Evolutionary conservation across 352 stramenopile species (phyloP).

Genomic region (Phytophthora sojae): DNA sequence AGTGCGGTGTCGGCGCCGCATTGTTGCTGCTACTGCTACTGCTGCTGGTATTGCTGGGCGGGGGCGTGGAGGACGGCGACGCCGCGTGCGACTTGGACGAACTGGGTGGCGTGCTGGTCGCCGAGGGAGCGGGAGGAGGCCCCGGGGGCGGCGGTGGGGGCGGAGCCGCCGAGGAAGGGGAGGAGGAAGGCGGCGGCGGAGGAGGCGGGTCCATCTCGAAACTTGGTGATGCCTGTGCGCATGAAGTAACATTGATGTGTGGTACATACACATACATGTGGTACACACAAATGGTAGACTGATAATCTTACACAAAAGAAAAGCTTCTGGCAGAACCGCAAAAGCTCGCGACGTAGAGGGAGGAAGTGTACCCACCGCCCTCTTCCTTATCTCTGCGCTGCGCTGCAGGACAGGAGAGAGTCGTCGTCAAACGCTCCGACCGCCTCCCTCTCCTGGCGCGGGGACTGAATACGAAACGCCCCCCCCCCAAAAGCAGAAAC

Average conservation of each 20-base stretch:
- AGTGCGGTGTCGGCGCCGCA: conserved; percentile 52
- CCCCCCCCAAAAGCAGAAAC: not conserved
- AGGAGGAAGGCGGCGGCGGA: conserved; percentile 9
- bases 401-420: not conserved
- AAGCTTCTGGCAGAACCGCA: conserved; percentile 7
- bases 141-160: conserved; percentile 50
- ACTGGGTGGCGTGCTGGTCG: conserved; percentile 10
- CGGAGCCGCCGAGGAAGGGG: conserved; percentile 15
- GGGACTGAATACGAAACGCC: not conserved
- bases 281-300: not conserved
- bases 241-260: not conserved
- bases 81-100: conserved; percentile 10
- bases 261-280: not conserved
- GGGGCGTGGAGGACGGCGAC: conserved; percentile 39
- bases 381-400: not conserved
- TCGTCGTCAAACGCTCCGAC: not conserved
- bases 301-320: conserved; percentile 1
- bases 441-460: not conserved
- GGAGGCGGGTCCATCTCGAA: conserved; percentile 33
- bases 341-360: not conserved
- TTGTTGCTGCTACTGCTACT: conserved; percentile 7
- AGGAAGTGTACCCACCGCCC: not conserved
- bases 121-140: conserved; percentile 42
- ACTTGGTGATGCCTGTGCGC: not conserved
- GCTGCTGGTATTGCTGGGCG: conserved; percentile 16